These are phyloP conservation scores for Orbilia quercus DNA, from an alignment of 2,329 filamentous ascomycete species.

Conservation along the genomic window DNA sequence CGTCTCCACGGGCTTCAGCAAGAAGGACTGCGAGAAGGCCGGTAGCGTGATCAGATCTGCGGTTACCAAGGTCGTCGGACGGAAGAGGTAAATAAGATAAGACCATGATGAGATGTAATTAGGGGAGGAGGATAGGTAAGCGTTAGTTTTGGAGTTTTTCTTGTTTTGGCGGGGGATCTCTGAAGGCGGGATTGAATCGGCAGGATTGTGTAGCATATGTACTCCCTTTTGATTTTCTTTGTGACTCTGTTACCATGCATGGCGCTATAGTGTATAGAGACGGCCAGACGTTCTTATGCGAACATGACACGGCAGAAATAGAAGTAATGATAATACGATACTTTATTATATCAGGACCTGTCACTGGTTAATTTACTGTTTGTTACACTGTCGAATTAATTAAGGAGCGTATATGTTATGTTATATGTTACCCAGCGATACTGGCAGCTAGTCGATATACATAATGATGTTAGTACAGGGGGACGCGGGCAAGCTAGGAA, in stretches of 20 bases:
- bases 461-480: conserved; percentile 5
- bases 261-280: conserved; percentile 19
- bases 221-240: no score
- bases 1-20: conserved; percentile 84
- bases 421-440: conserved; percentile 32
- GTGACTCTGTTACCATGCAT: not conserved
- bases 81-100: conserved; percentile 59
- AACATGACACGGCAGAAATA: conserved; percentile 30
- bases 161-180: conserved; percentile 8
- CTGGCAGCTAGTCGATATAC: conserved; percentile 32
- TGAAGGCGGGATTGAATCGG: not conserved
- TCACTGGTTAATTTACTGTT: no score
- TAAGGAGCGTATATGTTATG: no score
- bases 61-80: conserved; percentile 86
- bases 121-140: not conserved
- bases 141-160: conserved; percentile 9
- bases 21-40: conserved; percentile 96
- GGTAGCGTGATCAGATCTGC: conserved; percentile 88
- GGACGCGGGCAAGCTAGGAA: conserved; percentile 24
- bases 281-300: conserved; percentile 51
- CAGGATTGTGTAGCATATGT: conserved; percentile 5
- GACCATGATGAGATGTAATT: not conserved
- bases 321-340: conserved; percentile 54
- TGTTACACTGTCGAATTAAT: no score
- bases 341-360: no score